Evolutionary conservation across 2,329 filamentous ascomycete species (phyloP).

Genomic region (Amphichorda felina): DNA sequence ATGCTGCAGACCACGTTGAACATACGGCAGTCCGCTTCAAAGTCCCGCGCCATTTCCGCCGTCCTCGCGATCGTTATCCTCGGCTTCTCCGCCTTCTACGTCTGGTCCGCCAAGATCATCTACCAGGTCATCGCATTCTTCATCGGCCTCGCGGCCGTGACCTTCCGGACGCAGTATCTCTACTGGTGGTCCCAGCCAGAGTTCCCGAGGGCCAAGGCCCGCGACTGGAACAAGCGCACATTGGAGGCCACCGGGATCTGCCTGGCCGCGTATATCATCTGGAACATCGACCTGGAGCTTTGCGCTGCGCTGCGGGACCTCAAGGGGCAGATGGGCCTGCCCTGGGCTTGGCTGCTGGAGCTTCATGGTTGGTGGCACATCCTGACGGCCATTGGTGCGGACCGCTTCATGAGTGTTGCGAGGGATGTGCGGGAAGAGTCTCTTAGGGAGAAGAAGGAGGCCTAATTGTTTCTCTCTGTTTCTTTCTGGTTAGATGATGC

Average conservation of each 20-base stretch:
- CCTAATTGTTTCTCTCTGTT: no score
- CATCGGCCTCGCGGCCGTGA: slow-evolving; percentile 17
- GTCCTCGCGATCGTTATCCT: no score
- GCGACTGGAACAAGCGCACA: slow-evolving; percentile 13
- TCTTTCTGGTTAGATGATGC: no score
- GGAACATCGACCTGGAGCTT: slow-evolving; percentile 43
- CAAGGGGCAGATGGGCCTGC: slow-evolving; percentile 34
- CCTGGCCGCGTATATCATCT: slow-evolving; percentile 35
- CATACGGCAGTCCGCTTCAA: slow-evolving; percentile 24
- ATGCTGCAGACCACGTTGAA: slow-evolving; percentile 38
- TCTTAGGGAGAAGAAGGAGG: no score
- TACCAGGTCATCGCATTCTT: no score
- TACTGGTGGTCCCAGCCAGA: slow-evolving; percentile 15
- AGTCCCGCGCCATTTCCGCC: slow-evolving; percentile 18
- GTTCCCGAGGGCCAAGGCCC: slow-evolving; percentile 13
- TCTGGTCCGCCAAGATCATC: no score
- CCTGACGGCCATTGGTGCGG: no score
- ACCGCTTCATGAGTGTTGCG: no score
- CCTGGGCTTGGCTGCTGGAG: slow-evolving; percentile 43
- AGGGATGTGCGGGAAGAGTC: no score
- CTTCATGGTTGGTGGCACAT: slow-evolving; percentile 56
- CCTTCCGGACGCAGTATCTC: slow-evolving; percentile 20
- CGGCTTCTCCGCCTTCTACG: no score
- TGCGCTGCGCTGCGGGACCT: slow-evolving; percentile 34
- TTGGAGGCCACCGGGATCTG: slow-evolving; percentile 20